A percentile compares a stretch with the other conserved stretches of the same genome.
Conservation (phyloP, 768 basidiomycete species). For the Tephrocybe sp. region DNA sequence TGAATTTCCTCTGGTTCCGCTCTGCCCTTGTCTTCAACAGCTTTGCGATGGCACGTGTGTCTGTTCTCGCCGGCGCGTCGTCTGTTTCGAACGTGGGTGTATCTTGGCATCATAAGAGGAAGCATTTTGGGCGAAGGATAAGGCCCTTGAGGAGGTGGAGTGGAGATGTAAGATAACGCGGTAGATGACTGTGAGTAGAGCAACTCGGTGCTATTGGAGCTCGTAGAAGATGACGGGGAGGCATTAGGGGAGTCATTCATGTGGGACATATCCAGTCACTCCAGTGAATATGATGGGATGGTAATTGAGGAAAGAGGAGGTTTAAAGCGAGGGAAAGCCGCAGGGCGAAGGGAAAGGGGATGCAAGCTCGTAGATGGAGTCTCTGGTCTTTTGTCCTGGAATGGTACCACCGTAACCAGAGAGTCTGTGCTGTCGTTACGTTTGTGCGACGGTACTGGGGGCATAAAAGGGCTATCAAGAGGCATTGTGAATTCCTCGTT, state of each 20-base stretch:
- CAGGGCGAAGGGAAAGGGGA: background rate
- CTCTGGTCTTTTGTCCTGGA: background rate
- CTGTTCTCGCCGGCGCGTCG: background rate
- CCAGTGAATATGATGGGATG: background rate
- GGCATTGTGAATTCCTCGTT: background rate
- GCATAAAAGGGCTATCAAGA: background rate
- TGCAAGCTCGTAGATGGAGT: background rate
- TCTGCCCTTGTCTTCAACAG: slow-evolving; percentile 17
- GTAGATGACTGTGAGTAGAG: slow-evolving; percentile 17
- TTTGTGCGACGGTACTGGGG: background rate
- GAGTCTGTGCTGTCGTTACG: slow-evolving; percentile 4
- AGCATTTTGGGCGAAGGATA: background rate
- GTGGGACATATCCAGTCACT: too few relatives aligned
- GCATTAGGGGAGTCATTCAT: background rate
- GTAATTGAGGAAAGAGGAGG: background rate
- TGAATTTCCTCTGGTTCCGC: slow-evolving; percentile 7
- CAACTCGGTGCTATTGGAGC: slow-evolving; percentile 8
- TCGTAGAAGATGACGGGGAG: background rate
- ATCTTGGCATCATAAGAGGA: slow-evolving; percentile 3
- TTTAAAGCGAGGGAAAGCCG: background rate
- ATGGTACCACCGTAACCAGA: background rate
- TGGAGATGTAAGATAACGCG: background rate
- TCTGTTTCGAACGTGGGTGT: slow-evolving; percentile 1
- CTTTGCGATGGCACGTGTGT: slow-evolving; percentile 9
- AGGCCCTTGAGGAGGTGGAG: background rate